phyloP scores from a whole-genome alignment of 805 yeast genomes.

The Candida ulmi region DNA sequence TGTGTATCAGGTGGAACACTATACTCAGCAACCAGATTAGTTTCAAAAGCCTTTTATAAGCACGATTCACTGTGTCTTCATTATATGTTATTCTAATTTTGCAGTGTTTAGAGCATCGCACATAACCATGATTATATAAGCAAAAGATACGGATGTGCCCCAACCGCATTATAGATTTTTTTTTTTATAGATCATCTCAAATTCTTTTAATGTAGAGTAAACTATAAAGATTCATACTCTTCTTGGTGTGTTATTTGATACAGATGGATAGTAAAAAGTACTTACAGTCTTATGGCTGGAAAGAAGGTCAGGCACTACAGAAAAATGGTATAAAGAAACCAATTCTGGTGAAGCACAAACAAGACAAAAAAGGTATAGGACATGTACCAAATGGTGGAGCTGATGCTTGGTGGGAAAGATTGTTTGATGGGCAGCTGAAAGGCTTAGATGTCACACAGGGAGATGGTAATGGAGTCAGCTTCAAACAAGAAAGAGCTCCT shows the following conservation, averaged over 20 bases:
- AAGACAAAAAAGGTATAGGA: constrained; percentile 88
- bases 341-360: constrained; percentile 82
- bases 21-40: too few relatives aligned
- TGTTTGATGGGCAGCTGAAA: constrained; percentile 90
- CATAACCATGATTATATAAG: too few relatives aligned
- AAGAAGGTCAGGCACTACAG: constrained; percentile 79
- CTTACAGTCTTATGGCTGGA: constrained; percentile 82
- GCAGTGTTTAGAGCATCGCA: too few relatives aligned
- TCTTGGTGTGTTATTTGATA: neutral
- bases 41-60: too few relatives aligned
- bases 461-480: constrained; percentile 33
- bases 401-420: constrained; percentile 95
- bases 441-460: constrained; percentile 57
- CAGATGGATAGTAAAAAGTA: constrained; percentile 75
- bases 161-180: too few relatives aligned
- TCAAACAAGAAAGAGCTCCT: constrained; percentile 46
- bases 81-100: too few relatives aligned
- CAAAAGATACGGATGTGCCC: too few relatives aligned
- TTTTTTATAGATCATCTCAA: neutral
- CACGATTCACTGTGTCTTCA: too few relatives aligned
- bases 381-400: constrained; percentile 50
- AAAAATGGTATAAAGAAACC: constrained; percentile 82
- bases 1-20: too few relatives aligned
- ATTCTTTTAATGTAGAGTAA: constrained; percentile 1
- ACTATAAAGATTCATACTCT: constrained; percentile 2